Base-by-base conservation (phyloP, 805 yeast species). In the Candida lessepsii region DNA sequence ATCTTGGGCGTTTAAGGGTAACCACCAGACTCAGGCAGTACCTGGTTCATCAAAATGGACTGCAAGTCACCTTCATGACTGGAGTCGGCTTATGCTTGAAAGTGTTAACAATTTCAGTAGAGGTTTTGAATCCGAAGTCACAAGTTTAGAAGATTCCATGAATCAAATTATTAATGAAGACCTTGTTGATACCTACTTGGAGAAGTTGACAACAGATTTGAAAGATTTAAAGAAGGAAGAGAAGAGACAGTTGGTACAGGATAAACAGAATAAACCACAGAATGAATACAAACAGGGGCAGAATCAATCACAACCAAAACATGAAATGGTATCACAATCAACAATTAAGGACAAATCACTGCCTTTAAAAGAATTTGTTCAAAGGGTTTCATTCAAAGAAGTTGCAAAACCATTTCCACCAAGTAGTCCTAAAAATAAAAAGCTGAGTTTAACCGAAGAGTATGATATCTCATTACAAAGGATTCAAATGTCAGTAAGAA, bases 401-500 rank as follows among this genome's bases (percentile, higher is more conserved):
- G 26, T 20, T 19, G 11, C 7, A 19, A 32, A 32, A 21, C 18
- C 10, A 5, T 32, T 32, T 20, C 39, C 32, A 69, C 74, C 0
- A 65, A 61, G 21, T 67, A 63, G 30, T 39, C 47, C 9, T 4
- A 33, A 33, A 33, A 5, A 16, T 30, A 20, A 33, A 16, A 20
- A 15, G 5, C 35, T 32, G 35, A 23, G 27, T 10, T 4, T 32
- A 20, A 32, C 35, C 13, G 27, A 32, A 32, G 37, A 39, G 14
- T 42, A 30, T 17, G 48, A 44, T 21, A 41, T 18, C 1, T 47
- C 50, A 2, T 30, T 47, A 8, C 44, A 47, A 16, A 40, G 33
- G 24, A 47, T 47, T 11, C 48, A 42, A 26, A 47, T 45, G 49
- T 45, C 51, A 19, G 40, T 47, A 10, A 27, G 48, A 13, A 34